Conservation (phyloP, 1,284 basidiomycete genomes). For the Cryptococcus depauperatus region DNA sequence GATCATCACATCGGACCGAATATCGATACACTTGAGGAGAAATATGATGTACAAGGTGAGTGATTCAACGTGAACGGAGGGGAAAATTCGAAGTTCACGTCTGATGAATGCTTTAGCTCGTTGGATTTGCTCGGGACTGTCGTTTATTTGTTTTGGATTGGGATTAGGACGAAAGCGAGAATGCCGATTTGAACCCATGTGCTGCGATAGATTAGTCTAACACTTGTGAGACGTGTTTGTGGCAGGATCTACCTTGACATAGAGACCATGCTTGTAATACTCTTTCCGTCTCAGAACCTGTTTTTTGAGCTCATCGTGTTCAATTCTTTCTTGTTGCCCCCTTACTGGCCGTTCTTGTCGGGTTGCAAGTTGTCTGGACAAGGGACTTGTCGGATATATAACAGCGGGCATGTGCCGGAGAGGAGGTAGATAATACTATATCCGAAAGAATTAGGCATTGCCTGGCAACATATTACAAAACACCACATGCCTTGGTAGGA, state of each 20-base stretch:
- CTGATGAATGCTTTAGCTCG: conserved; percentile 69
- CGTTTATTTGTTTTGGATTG: conserved; percentile 65
- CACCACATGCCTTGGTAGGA: conserved; percentile 40
- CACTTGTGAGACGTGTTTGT: neutral
- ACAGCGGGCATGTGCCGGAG: conserved; percentile 40
- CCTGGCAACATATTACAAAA: neutral
- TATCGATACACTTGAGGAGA: conserved; percentile 76
- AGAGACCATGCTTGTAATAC: conserved; percentile 65
- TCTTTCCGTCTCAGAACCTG: conserved; percentile 55
- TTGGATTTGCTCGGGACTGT: conserved; percentile 49
- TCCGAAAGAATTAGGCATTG: neutral
- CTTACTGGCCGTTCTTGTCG: conserved; percentile 1
- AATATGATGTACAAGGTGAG: conserved; percentile 64
- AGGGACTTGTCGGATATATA: conserved; percentile 15
- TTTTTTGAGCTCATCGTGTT: conserved; percentile 57
- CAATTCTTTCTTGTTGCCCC: conserved; percentile 46
- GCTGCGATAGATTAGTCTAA: conserved; percentile 48
- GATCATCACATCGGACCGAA: conserved; percentile 74
- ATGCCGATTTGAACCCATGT: conserved; percentile 72
- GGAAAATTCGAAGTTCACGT: conserved; percentile 75
- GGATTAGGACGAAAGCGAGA: conserved; percentile 76
- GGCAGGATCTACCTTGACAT: conserved; percentile 59
- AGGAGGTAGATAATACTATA: conserved; percentile 62
- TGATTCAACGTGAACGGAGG: conserved; percentile 65
- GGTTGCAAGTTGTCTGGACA: conserved; percentile 11